These are phyloP conservation scores for Dactylonectria estremocensis DNA, from an alignment of 2,329 filamentous ascomycete species.

Conservation along the genomic window DNA sequence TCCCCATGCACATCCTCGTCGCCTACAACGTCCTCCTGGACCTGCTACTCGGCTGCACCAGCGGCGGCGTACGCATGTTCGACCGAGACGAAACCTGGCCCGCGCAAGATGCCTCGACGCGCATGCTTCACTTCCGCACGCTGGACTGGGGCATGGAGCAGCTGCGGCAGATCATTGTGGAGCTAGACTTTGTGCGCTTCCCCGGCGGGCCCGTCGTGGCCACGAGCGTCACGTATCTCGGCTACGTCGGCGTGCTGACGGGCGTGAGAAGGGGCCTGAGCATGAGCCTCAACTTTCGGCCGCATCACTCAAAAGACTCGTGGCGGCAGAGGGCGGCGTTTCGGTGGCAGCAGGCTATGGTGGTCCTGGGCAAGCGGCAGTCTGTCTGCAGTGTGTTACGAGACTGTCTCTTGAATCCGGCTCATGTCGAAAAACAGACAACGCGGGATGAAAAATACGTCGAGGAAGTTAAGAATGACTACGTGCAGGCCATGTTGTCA, in stretches of 20 bases:
- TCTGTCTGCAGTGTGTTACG: slow-evolving; percentile 49
- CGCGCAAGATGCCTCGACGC: slow-evolving; percentile 34
- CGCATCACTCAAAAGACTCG: slow-evolving; percentile 48
- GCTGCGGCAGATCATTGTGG: slow-evolving; percentile 64
- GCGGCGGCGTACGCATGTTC: slow-evolving; percentile 53
- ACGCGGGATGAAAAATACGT: neutral
- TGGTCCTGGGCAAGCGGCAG: slow-evolving; percentile 42
- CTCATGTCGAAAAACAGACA: neutral
- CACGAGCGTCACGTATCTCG: slow-evolving; percentile 63
- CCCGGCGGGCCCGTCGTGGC: slow-evolving; percentile 56
- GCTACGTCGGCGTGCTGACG: slow-evolving; percentile 65
- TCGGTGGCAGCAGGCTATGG: slow-evolving; percentile 48
- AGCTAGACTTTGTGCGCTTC: slow-evolving; percentile 63
- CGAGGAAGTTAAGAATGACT: slow-evolving; percentile 9
- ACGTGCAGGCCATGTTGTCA: slow-evolving; percentile 35
- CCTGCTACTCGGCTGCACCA: slow-evolving; percentile 76
- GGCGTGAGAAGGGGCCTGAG: slow-evolving; percentile 63
- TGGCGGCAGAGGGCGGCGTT: slow-evolving; percentile 39
- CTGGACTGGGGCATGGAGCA: slow-evolving; percentile 70
- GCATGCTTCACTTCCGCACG: slow-evolving; percentile 69
- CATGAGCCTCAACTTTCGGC: slow-evolving; percentile 64
- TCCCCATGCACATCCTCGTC: slow-evolving; percentile 73
- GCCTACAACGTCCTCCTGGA: slow-evolving; percentile 76
- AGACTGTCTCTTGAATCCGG: slow-evolving; percentile 34
- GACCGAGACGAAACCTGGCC: slow-evolving; percentile 8